phyloP scores from a whole-genome alignment of 208 protist species.

The Crithidia sp. region DNA sequence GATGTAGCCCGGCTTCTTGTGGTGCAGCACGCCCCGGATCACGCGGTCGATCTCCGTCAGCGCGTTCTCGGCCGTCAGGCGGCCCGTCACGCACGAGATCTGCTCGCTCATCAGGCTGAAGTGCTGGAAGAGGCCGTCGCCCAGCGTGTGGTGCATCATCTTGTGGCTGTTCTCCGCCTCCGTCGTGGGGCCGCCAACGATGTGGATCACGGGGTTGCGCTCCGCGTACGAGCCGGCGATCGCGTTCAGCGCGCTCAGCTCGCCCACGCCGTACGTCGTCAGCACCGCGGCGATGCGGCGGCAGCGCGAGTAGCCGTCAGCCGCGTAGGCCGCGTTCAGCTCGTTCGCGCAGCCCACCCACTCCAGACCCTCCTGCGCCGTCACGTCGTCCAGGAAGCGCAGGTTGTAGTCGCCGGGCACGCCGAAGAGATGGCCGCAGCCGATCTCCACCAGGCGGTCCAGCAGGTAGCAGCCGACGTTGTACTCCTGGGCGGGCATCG shows the following conservation, averaged over 20 bases:
- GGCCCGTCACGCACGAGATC: constrained; percentile 27
- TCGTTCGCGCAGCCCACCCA: constrained; percentile 59
- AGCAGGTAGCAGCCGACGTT: constrained; percentile 56
- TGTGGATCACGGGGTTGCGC: constrained; percentile 43
- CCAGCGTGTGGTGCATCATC: constrained; percentile 50
- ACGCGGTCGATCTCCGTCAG: constrained; percentile 45
- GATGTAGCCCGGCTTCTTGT: constrained; percentile 44
- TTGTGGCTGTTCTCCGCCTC: constrained; percentile 15
- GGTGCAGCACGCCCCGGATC: constrained; percentile 22
- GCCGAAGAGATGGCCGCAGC: constrained; percentile 47
- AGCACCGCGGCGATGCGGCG: constrained; percentile 52
- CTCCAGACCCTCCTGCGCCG: constrained; percentile 33
- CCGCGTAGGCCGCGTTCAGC: constrained; percentile 60
- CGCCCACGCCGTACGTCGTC: constrained; percentile 60
- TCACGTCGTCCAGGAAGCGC: constrained; percentile 54
- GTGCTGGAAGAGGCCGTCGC: constrained; percentile 43
- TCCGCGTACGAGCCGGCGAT: constrained; percentile 42
- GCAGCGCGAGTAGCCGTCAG: constrained; percentile 50
- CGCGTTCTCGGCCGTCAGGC: constrained; percentile 28
- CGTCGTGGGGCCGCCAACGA: constrained; percentile 40
- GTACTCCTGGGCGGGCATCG: constrained; percentile 40
- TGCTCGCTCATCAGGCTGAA: constrained; percentile 36
- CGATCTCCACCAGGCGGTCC: constrained; percentile 41
- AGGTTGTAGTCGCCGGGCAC: constrained; percentile 62
- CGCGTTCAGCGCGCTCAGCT: constrained; percentile 58